Evolutionary conservation across 1,284 basidiomycete species (phyloP).

Genomic region (Agaricales sp.): DNA sequence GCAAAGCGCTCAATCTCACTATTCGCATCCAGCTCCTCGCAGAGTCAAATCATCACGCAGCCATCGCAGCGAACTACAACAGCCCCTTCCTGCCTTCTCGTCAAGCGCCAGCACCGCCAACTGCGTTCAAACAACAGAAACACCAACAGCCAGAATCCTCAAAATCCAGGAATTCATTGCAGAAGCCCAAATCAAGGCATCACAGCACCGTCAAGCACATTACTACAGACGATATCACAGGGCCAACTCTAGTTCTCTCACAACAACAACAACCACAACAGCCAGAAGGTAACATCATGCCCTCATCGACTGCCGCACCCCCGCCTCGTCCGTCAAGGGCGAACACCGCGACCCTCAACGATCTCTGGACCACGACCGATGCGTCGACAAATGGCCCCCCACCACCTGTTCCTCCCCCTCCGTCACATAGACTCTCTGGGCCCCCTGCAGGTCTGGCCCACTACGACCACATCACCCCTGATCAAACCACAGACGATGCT

Average conservation of each 20-base stretch:
- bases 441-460: conserved; percentile 26
- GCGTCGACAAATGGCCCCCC: conserved; percentile 22
- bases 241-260: too few relatives aligned
- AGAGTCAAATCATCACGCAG: conserved; percentile 47
- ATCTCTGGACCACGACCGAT: conserved; percentile 39
- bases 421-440: conserved; percentile 44
- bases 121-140: conserved; percentile 1
- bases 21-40: conserved; percentile 59
- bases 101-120: conserved; percentile 44
- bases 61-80: conserved; percentile 34
- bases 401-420: too few relatives aligned
- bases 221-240: background rate
- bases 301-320: conserved; percentile 45
- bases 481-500: conserved; percentile 22
- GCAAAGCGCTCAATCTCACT: conserved; percentile 53
- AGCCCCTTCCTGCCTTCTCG: conserved; percentile 36
- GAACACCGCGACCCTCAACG: conserved; percentile 69
- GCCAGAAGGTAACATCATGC: conserved; percentile 42
- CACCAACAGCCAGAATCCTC: conserved; percentile 20
- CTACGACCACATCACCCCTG: conserved; percentile 26
- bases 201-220: conserved; percentile 18
- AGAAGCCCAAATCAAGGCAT: conserved; percentile 42
- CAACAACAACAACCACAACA: conserved; percentile 16
- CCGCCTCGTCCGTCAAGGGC: conserved; percentile 71
- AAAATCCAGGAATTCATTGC: conserved; percentile 43